A percentile compares a stretch with the other conserved stretches of the same genome.
These are phyloP conservation scores for Neospora caninum DNA, from an alignment of 169 alveolate species.

Conservation along the genomic window DNA sequence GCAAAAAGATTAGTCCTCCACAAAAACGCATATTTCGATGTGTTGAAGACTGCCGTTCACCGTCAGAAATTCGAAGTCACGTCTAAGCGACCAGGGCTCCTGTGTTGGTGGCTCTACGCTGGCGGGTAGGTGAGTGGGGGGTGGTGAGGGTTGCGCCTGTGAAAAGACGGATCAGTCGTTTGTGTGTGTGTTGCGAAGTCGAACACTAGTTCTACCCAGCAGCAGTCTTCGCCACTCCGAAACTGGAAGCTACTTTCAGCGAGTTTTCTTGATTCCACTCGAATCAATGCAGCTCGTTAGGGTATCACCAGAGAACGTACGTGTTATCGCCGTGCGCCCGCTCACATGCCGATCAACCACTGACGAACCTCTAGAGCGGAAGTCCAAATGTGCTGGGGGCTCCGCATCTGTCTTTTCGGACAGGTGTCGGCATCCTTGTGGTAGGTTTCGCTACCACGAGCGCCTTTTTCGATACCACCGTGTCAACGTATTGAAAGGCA, in stretches of 20 bases:
- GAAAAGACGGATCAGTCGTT: not conserved
- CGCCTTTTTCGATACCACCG: not conserved
- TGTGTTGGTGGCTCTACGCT: constrained; percentile 7
- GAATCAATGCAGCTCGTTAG: not conserved
- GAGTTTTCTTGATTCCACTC: too few species aligned
- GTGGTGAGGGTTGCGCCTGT: not conserved
- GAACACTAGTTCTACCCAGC: not conserved
- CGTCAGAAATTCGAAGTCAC: not conserved
- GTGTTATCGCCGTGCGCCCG: not conserved
- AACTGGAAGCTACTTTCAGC: too few species aligned
- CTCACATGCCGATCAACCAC: too few species aligned
- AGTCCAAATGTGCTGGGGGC: not conserved
- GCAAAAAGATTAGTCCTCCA: not conserved
- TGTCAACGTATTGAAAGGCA: too few species aligned
- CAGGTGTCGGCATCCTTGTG: not conserved
- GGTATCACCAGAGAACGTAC: not conserved
- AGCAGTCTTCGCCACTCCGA: not conserved
- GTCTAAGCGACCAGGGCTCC: not conserved
- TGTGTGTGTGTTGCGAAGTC: not conserved
- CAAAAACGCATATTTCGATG: not conserved
- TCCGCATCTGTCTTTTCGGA: not conserved
- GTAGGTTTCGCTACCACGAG: not conserved
- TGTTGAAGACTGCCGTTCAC: not conserved
- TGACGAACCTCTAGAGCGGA: too few species aligned
- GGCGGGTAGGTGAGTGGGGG: constrained; percentile 2